Conservation (phyloP, 2,329 filamentous ascomycete species). For the Pseudophaeomoniella oleicola region DNA sequence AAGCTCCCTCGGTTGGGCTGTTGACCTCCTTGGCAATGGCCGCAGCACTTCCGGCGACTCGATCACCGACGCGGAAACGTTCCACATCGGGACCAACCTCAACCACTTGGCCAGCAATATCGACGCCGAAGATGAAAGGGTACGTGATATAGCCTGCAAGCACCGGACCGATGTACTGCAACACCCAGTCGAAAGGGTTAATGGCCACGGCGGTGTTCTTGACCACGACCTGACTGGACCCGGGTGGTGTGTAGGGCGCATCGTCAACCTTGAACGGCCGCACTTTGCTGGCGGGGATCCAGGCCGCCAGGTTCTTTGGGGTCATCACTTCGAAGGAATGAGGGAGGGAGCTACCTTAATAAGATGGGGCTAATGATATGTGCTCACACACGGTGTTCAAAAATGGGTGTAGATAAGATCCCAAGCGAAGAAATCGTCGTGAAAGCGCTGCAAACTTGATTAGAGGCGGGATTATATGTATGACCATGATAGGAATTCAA, state of each 20-base stretch:
- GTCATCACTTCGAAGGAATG: too few relatives aligned
- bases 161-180: conserved; percentile 14
- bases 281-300: conserved; percentile 17
- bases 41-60: conserved; percentile 21
- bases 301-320: conserved; percentile 22
- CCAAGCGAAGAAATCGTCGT: too few relatives aligned
- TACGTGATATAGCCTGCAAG: conserved; percentile 17
- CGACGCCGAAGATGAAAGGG: conserved; percentile 23
- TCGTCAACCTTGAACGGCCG: conserved; percentile 17
- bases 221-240: conserved; percentile 22
- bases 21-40: conserved; percentile 8
- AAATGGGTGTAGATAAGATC: too few relatives aligned
- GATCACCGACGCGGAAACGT: conserved; percentile 28
- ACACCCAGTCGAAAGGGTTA: conserved; percentile 28
- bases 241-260: conserved; percentile 21
- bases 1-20: conserved; percentile 8
- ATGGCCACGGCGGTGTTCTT: conserved; percentile 24
- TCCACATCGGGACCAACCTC: conserved; percentile 31
- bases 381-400: too few relatives aligned
- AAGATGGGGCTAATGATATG: too few relatives aligned
- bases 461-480: too few relatives aligned
- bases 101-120: conserved; percentile 30
- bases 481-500: too few relatives aligned
- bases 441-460: too few relatives aligned
- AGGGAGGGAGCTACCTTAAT: too few relatives aligned